Base-by-base conservation (phyloP, 345 rosid species). In the Pistacia vera region DNA sequence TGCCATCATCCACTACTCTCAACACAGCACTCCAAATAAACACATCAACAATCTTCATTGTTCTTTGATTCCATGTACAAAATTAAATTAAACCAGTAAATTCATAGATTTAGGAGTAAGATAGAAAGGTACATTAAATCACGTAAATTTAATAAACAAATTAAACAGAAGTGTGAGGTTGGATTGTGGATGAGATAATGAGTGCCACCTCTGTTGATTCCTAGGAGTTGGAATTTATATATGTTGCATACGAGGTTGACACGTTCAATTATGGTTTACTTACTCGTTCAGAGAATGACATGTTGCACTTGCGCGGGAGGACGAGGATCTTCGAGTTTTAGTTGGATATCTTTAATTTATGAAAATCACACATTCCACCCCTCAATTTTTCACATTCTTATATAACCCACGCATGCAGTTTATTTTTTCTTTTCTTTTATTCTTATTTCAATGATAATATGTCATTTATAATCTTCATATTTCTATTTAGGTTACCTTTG, bases 1-100 rank as follows among this genome's bases (percentile, higher is more conserved):
- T 22, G 77, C 28, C 58, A 49, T 70, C 68, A 59, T 79, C 69
- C 48, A 38, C 36, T 10, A 5, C 44, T 38, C 44, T 38, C 6
- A 38, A 38, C 73, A 35, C 28, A 44, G 11, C 48, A 33, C 48
- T 44, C 51, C 30, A 54, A 13, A 52, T 8, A 18, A 41, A 41
- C 30, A n/a, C 5, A 41, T 8, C n/a, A 44, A 20, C 30, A 33
- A 13, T 38, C 11, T 38, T 38, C 44, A 38, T 38, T 5, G 6
- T 38, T 38, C 4, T 38, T 38, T 38, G 44, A 38, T 38, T 38
- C 44, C 44, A 38, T 38, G 1, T 4, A 38, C 1, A 38, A 38
- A 38, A 38, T 22, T 38, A 38, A 38, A 5, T 7, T 38, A 38
- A 38, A 38, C 44, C 44, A 38, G 44, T 3, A 38, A 38, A 38